phyloP scores from a whole-genome alignment of 148 eudicot species.

The Fagopyrum homotropicum region DNA sequence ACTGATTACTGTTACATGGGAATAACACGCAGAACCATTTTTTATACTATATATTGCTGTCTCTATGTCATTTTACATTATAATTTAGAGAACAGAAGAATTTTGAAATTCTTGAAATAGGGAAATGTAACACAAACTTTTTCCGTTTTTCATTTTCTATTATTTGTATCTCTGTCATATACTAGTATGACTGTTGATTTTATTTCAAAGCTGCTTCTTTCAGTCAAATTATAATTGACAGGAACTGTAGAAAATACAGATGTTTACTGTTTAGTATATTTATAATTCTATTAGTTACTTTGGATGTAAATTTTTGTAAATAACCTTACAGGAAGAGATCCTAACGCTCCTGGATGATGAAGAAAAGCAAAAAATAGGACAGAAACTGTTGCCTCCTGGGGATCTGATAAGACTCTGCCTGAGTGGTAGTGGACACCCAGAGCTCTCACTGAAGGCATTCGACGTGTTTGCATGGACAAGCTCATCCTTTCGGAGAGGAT shows the following conservation, averaged over 20 bases:
- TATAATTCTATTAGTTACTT: background rate
- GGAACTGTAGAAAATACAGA: background rate
- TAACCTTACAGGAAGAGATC: constrained; percentile 58
- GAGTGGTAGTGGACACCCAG: constrained; percentile 31
- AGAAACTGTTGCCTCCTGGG: constrained; percentile 63
- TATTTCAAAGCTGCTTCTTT: background rate
- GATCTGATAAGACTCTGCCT: constrained; percentile 80
- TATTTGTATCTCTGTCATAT: background rate
- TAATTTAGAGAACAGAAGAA: background rate
- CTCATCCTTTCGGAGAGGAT: constrained; percentile 58
- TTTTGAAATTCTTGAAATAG: background rate
- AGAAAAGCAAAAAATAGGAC: constrained; percentile 53
- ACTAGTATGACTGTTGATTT: background rate
- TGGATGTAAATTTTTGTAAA: background rate
- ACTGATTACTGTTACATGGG: background rate
- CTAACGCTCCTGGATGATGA: constrained; percentile 39
- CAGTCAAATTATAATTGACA: background rate
- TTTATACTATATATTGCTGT: background rate
- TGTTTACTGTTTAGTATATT: background rate
- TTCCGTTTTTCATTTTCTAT: too few relatives aligned
- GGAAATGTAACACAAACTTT: too few relatives aligned
- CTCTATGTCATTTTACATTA: background rate
- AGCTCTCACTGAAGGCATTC: constrained; percentile 54
- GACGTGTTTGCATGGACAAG: constrained; percentile 94
- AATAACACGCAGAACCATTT: background rate